Evolutionary conservation across 352 stramenopile genomes (phyloP), one percentile per base, ranked within the genome.

Genomic region (Phytopythium montanum): DNA sequence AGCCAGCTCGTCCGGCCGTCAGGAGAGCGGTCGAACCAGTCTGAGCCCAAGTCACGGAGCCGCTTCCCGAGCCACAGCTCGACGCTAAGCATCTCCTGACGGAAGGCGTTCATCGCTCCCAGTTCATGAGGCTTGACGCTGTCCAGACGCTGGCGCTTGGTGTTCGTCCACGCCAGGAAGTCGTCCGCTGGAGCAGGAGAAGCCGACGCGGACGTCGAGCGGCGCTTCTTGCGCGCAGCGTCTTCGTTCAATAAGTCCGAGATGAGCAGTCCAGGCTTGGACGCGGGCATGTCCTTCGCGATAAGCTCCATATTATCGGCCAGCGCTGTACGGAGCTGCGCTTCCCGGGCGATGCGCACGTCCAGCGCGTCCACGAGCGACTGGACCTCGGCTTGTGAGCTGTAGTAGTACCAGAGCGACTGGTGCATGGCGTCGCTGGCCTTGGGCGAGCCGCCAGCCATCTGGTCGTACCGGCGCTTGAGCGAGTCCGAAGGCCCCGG

Each of bases 171-270:
- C 7, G 64, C 44, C 14, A 77, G 25, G 28, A 92, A 86, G 23
- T 79, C 71, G 0, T 48, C 65, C 31, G 54, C 54, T 16, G 56
- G 62, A 13, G 59, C 52, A 26, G 14, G 54, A 13, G 59, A 50
- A 26, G 14, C 51, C 1, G 60, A 42, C 2, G 49, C n/a, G 10
- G 42, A 44, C 36, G 60, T 28, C 26, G 59, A 42, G 38, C 55
- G 68, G 6, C 78, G 78, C 54, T 91, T 88, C 59, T 78, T 80
- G 3, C 53, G 53, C 4, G 50, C 48, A 29, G 52, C 77, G 21
- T 85, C 74, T 31, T 90, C 84, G 42, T 90, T 90, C 12, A 87
- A 48, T 9, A 93, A 36, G 52, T 94, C 82, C 12, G 84, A 86
- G 33, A 94, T 85, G 18, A 92, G 62, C n/a, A 92, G 61, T 0